Conservation (phyloP, 768 basidiomycete species). For the Phallus indusiatus region DNA sequence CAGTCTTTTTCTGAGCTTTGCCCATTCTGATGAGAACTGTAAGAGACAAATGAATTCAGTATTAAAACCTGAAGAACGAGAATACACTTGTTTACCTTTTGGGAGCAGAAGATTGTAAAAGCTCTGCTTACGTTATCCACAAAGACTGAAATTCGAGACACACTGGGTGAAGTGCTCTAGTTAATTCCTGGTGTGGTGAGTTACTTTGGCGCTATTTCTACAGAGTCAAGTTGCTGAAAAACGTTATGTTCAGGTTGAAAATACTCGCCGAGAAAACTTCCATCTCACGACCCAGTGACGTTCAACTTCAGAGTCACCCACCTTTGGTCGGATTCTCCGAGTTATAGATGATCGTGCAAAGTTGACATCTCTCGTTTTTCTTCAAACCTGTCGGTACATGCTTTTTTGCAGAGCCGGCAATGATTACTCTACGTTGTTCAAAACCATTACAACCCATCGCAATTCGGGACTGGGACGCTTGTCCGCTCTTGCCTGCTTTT, state of each 20-base stretch:
- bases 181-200: neutral
- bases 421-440: neutral
- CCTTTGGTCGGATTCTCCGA: no score
- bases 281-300: no score
- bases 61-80: no score
- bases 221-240: no score
- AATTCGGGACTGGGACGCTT: neutral
- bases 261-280: no score
- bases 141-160: neutral
- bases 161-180: neutral
- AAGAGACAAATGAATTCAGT: no score
- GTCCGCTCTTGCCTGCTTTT: neutral
- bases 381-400: conserved; percentile 7
- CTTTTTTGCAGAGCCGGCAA: conserved; percentile 9
- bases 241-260: no score
- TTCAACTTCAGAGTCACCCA: no score
- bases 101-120: neutral
- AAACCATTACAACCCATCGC: neutral
- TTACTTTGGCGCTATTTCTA: no score
- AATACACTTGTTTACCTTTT: no score
- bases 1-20: conserved; percentile 89
- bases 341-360: neutral
- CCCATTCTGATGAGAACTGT: conserved; percentile 36
- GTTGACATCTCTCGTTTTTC: neutral
- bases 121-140: neutral